phyloP scores from a whole-genome alignment of 139 green algal species.

The Nannochloris sp. region DNA sequence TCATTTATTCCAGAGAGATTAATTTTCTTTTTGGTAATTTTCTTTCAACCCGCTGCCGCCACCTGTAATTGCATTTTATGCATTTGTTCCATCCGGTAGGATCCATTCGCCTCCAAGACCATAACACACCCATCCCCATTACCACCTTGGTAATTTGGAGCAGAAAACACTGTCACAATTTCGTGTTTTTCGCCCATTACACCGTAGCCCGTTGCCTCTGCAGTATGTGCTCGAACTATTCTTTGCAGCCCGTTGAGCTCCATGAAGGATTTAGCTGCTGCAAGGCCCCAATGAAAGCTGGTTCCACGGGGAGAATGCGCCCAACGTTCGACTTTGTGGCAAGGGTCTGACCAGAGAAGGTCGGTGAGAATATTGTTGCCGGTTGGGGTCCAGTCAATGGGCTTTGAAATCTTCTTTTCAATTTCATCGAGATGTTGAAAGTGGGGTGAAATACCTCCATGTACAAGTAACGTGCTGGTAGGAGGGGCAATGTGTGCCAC shows the following conservation, averaged over 20 bases:
- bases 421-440: constrained; percentile 3
- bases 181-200: constrained; percentile 16
- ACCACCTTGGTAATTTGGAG: constrained; percentile 9
- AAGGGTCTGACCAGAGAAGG: constrained; percentile 26
- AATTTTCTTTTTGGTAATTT: no score
- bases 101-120: background rate
- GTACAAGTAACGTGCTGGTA: constrained; percentile 56
- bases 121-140: background rate
- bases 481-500: constrained; percentile 44
- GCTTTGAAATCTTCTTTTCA: constrained; percentile 4
- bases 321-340: background rate
- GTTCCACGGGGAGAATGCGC: constrained; percentile 10
- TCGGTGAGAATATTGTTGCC: constrained; percentile 2
- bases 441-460: constrained; percentile 50
- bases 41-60: no score
- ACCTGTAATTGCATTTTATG: no score
- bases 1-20: no score
- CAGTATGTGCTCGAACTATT: constrained; percentile 17
- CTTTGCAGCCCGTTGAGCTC: background rate
- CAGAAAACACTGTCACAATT: constrained; percentile 16
- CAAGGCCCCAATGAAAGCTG: constrained; percentile 11
- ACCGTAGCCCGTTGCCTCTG: constrained; percentile 7
- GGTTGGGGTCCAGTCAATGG: constrained; percentile 4
- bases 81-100: background rate
- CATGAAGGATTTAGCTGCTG: background rate